These are phyloP conservation scores for Chlorella sp. DNA, from an alignment of 139 green algal species.

Conservation along the genomic window DNA sequence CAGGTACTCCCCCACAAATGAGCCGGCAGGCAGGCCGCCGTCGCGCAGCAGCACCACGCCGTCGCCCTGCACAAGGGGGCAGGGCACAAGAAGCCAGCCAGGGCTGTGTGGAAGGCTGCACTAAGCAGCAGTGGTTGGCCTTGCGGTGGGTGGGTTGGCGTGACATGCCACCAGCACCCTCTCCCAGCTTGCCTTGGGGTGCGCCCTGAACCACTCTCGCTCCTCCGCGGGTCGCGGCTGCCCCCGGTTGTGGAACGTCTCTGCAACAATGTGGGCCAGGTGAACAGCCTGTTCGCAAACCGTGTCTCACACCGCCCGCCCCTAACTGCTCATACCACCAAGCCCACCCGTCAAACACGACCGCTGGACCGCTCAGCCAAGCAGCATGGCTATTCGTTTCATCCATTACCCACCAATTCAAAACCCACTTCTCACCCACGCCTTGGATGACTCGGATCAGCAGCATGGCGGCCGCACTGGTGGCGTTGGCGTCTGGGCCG, in stretches of 20 bases:
- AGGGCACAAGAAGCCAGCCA: neutral
- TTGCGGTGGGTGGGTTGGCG: too few species aligned
- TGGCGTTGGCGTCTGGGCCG: neutral
- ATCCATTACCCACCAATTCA: too few species aligned
- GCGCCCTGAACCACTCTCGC: conserved; percentile 76
- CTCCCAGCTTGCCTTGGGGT: conserved; percentile 74
- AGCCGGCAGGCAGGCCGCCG: conserved; percentile 71
- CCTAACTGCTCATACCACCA: too few species aligned
- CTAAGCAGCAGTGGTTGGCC: too few species aligned
- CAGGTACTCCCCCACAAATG: conserved; percentile 92
- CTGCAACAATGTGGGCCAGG: neutral
- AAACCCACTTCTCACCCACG: too few species aligned
- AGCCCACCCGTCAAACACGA: too few species aligned
- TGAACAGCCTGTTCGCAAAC: too few species aligned
- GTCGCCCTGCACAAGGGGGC: conserved; percentile 42
- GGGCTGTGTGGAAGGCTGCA: too few species aligned
- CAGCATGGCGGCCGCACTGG: neutral
- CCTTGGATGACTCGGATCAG: conserved; percentile 6
- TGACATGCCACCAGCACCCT: too few species aligned
- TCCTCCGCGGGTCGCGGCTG: conserved; percentile 42
- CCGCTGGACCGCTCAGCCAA: too few species aligned
- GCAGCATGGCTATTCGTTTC: too few species aligned
- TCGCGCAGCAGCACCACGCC: conserved; percentile 72
- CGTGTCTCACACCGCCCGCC: too few species aligned
- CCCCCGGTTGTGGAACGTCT: conserved; percentile 37